Base-by-base conservation (phyloP, 2,329 filamentous ascomycete species). In the Paecilomyces sp. region DNA sequence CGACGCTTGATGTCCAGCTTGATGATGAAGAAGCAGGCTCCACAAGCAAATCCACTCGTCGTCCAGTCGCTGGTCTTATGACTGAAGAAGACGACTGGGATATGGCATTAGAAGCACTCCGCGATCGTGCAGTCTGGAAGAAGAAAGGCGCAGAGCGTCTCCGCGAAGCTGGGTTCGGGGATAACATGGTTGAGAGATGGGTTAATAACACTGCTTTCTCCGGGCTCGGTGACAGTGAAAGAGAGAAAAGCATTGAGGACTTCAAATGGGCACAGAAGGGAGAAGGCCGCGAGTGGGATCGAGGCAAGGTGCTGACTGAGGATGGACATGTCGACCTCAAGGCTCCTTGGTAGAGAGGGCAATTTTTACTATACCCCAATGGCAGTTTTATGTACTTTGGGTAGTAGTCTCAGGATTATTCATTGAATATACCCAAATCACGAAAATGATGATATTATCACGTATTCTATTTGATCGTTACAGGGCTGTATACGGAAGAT, bases 101-200 rank as follows among this genome's bases (percentile, higher is more conserved):
- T 53, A 85, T 90, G 66, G 86, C 89, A 0, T 79, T 94, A 0
- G 91, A 96, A 74, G 86, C 88, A 3, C 81, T 91, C 59, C 84
- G 88, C 47, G 91, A 96, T 70, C 85, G 91, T n/a, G 85, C 90
- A 65, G 87, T 87, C 64, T 92, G 89, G 85, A 87, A 85, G 67
- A 82, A 87, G 63, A 85, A 87, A 65, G 90, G 91, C 31, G 89
- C 89, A 6, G 87, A 92, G 57, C 80, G 92, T 60, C 76, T 97
- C 61, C 86, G 86, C 34, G 85, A 84, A 22, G 91, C 90, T 0
- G 92, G 92, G 0, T 95, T 96, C 69, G 85, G 84, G 1, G 89
- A 92, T 15, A 84, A 86, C 3, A 85, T 92, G 67, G 85, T 96
- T 60, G 80, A 82, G 66, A 86, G 86, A 63, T 91, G 88, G 85